A percentile compares a stretch with the other conserved stretches of the same genome.
Conservation (phyloP, 768 basidiomycete species). For the Krasilnikovozyma curviuscula region DNA sequence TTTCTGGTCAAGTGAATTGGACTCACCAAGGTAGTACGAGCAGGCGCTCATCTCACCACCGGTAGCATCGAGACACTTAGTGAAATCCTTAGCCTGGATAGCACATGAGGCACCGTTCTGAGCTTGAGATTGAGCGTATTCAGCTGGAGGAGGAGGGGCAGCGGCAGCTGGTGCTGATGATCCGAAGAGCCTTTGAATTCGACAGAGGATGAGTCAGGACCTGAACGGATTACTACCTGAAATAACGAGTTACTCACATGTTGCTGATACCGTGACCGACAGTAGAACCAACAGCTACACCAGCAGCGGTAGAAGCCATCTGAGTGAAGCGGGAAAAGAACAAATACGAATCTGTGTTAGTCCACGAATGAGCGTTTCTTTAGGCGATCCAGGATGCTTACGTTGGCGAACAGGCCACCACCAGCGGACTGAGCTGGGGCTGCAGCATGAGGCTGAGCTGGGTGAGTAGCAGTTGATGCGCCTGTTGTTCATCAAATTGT, state of each 20-base stretch:
- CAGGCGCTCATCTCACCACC: constrained; percentile 46
- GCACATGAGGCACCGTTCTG: constrained; percentile 44
- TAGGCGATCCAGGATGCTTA: constrained; percentile 45
- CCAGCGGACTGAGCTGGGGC: constrained; percentile 27
- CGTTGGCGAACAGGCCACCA: constrained; percentile 60
- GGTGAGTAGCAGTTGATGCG: too few relatives aligned
- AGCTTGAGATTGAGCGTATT: constrained; percentile 29
- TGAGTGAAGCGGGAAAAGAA: neutral
- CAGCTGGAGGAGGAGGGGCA: constrained; percentile 35
- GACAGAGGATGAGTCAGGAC: neutral
- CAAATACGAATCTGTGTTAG: neutral
- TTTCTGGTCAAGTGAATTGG: too few relatives aligned
- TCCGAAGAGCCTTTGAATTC: constrained; percentile 41
- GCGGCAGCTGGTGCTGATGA: constrained; percentile 31
- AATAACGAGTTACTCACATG: constrained; percentile 32
- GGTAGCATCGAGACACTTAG: constrained; percentile 63
- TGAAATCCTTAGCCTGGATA: constrained; percentile 69
- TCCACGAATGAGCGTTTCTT: neutral
- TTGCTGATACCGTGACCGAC: constrained; percentile 75
- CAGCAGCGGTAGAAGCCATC: constrained; percentile 42
- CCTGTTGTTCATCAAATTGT: too few relatives aligned
- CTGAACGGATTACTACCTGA: neutral
- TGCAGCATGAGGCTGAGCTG: constrained; percentile 29
- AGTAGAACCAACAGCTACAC: constrained; percentile 69
- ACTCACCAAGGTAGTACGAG: constrained; percentile 50